Conservation (phyloP, 2,329 filamentous ascomycete genomes). For the Sclerotinia nivalis region DNA sequence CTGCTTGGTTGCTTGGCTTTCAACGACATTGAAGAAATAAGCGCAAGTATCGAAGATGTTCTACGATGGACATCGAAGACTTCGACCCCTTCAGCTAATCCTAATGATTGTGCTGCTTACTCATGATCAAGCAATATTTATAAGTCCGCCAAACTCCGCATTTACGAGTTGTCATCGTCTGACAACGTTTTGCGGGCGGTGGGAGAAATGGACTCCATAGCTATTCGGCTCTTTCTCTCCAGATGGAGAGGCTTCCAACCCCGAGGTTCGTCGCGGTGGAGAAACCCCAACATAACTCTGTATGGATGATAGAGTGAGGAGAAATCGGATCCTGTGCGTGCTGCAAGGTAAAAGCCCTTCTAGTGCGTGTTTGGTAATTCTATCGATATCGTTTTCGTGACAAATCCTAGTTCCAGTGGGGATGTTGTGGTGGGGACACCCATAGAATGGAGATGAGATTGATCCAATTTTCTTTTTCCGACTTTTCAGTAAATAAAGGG, state of each 20-base stretch:
- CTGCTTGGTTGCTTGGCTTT: background rate
- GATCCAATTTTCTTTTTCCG: background rate
- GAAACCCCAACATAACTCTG: background rate
- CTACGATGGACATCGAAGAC: background rate
- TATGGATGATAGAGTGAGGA: background rate
- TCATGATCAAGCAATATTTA: background rate
- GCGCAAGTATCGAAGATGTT: background rate
- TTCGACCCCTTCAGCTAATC: background rate
- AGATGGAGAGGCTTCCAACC: constrained; percentile 13
- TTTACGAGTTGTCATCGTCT: background rate
- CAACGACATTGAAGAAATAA: constrained; percentile 1
- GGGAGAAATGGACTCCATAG: background rate
- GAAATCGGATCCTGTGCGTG: background rate
- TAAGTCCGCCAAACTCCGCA: background rate
- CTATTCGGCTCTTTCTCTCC: constrained; percentile 17
- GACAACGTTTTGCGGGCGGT: background rate
- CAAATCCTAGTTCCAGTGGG: background rate
- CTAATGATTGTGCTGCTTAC: background rate
- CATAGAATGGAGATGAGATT: background rate
- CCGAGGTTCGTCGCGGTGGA: constrained; percentile 7
- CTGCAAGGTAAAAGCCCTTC: background rate
- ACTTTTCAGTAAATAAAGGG: background rate
- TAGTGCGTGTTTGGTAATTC: background rate
- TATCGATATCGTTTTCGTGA: background rate
- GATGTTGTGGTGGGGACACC: background rate